Percentiles rank a stretch among this genome's conserved stretches.
phyloP scores from a whole-genome alignment of 768 basidiomycete genomes.

The Agrocybe pediades region DNA sequence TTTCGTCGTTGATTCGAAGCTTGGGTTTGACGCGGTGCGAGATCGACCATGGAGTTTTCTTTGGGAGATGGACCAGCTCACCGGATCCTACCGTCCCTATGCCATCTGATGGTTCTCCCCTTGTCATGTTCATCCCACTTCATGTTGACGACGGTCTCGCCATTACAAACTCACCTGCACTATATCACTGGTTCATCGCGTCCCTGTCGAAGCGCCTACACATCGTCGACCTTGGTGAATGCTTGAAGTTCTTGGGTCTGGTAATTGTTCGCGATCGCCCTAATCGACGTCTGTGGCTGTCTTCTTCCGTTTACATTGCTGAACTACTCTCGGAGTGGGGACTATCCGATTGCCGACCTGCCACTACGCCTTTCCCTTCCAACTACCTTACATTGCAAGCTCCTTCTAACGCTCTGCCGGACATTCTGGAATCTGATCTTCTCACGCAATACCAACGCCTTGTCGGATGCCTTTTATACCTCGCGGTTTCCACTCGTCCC shows the following conservation, averaged over 20 bases:
- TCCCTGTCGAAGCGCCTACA: background rate
- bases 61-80: slow-evolving; percentile 12
- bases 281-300: slow-evolving; percentile 5
- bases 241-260: slow-evolving; percentile 7
- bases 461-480: slow-evolving; percentile 28
- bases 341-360: slow-evolving; percentile 12
- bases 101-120: slow-evolving; percentile 10
- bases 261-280: slow-evolving; percentile 10
- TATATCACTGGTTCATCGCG: slow-evolving; percentile 20
- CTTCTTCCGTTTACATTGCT: slow-evolving; percentile 4
- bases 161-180: slow-evolving; percentile 15
- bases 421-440: slow-evolving; percentile 15
- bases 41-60: slow-evolving; percentile 28
- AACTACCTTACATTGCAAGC: slow-evolving; percentile 1
- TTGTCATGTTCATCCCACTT: slow-evolving; percentile 21
- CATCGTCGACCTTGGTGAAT: slow-evolving; percentile 17
- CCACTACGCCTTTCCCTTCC: slow-evolving; percentile 1
- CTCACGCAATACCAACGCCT: slow-evolving; percentile 18
- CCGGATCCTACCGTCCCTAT: slow-evolving; percentile 19
- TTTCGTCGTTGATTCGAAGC: background rate
- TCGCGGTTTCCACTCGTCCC: slow-evolving; percentile 31
- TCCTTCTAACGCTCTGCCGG: slow-evolving; percentile 12
- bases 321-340: slow-evolving; percentile 13
- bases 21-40: slow-evolving; percentile 20
- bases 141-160: slow-evolving; percentile 30